Evolutionary conservation across 2,329 filamentous ascomycete genomes (phyloP).

Genomic region (Sarocladiaceae sp.): DNA sequence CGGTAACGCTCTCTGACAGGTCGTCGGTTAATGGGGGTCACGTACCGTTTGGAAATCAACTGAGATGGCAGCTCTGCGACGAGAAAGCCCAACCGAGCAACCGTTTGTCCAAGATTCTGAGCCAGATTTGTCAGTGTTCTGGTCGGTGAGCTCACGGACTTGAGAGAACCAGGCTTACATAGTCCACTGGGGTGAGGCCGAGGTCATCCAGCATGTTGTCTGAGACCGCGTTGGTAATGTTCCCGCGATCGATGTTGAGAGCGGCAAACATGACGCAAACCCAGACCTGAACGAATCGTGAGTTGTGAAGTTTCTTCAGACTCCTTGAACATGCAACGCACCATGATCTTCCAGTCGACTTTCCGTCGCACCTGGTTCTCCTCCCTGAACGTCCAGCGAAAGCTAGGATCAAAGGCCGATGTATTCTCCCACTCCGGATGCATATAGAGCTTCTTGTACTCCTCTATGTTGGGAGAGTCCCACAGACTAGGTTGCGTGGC

Average conservation of each 20-base stretch:
- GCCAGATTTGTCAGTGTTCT: neutral
- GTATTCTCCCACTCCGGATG: slow-evolving; percentile 31
- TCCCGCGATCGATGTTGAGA: slow-evolving; percentile 29
- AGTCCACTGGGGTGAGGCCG: slow-evolving; percentile 20
- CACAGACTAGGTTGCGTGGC: slow-evolving; percentile 31
- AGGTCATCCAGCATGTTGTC: slow-evolving; percentile 28
- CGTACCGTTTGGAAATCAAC: slow-evolving; percentile 36
- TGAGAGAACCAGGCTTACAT: slow-evolving; percentile 16
- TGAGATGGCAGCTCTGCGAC: slow-evolving; percentile 48
- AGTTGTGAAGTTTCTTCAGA: neutral
- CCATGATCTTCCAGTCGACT: slow-evolving; percentile 32
- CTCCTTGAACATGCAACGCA: slow-evolving; percentile 11
- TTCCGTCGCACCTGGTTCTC: slow-evolving; percentile 26
- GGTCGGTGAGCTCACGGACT: too few species aligned
- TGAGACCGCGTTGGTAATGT: slow-evolving; percentile 28
- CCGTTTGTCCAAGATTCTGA: slow-evolving; percentile 25
- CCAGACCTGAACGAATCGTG: slow-evolving; percentile 19
- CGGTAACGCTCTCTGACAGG: slow-evolving; percentile 9
- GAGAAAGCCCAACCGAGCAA: slow-evolving; percentile 34
- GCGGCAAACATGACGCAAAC: slow-evolving; percentile 27
- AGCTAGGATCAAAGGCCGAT: slow-evolving; percentile 24
- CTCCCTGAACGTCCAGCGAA: slow-evolving; percentile 29
- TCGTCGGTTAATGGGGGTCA: slow-evolving; percentile 11
- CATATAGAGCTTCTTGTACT: slow-evolving; percentile 28
- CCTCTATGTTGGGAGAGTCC: slow-evolving; percentile 28